Evolutionary conservation across 768 basidiomycete species (phyloP).

Genomic region (Rhodotorula paludigena): DNA sequence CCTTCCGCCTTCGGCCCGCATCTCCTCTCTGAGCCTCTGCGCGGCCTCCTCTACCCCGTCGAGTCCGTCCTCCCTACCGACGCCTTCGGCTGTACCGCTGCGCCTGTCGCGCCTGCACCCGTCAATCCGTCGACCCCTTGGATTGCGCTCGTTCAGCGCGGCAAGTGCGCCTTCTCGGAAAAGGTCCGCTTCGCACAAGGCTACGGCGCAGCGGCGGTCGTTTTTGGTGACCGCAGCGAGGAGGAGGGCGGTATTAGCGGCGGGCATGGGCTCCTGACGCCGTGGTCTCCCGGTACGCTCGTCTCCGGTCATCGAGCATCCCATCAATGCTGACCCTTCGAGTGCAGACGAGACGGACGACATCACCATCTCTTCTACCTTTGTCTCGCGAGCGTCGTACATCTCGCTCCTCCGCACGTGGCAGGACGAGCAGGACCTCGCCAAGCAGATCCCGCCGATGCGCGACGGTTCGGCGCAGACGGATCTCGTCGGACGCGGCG

Average conservation of each 20-base stretch:
- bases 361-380: conserved; percentile 76
- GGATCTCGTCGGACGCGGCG: conserved; percentile 6
- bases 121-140: conserved; percentile 48
- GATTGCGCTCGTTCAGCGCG: conserved; percentile 87
- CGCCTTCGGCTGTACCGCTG: conserved; percentile 14
- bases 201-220: conserved; percentile 76
- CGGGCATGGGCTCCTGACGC: conserved; percentile 68
- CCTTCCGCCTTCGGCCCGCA: conserved; percentile 38
- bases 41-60: conserved; percentile 29
- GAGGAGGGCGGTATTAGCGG: conserved; percentile 56
- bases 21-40: conserved; percentile 20
- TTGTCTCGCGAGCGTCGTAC: conserved; percentile 81
- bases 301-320: background rate
- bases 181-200: conserved; percentile 66
- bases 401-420: conserved; percentile 51
- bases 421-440: conserved; percentile 25
- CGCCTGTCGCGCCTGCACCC: background rate
- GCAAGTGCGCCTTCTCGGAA: conserved; percentile 81
- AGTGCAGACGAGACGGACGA: conserved; percentile 68
- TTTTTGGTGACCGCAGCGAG: conserved; percentile 80
- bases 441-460: conserved; percentile 50
- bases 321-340: background rate
- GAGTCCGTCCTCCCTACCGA: background rate
- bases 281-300: conserved; percentile 73
- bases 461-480: conserved; percentile 17